A percentile compares a stretch with the other conserved stretches of the same genome.
Evolutionary conservation across 169 alveolate species (phyloP).

Genomic region (Cyclospora cayetanensis): DNA sequence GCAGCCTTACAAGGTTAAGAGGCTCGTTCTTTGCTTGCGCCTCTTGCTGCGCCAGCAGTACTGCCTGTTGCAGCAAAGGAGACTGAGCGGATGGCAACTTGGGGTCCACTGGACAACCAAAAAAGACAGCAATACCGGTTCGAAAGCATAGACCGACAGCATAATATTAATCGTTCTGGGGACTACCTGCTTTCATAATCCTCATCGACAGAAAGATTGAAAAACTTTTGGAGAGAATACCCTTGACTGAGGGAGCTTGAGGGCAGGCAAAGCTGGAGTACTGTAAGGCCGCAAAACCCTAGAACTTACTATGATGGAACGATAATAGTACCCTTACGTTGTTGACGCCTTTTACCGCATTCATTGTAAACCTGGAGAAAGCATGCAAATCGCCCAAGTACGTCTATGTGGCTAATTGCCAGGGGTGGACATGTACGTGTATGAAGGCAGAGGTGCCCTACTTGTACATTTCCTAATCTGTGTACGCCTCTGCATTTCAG

Average conservation of each 20-base stretch:
- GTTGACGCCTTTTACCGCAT: background rate
- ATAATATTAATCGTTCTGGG: background rate
- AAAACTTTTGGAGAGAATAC: background rate
- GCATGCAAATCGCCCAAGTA: background rate
- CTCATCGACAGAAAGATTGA: background rate
- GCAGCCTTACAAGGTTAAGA: background rate
- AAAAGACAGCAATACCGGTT: conserved; percentile 51
- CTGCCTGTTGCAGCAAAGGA: conserved; percentile 68
- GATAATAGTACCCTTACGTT: background rate
- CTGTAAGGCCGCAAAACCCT: background rate
- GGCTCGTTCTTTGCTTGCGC: conserved; percentile 57
- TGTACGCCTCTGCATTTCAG: background rate
- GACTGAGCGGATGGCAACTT: conserved; percentile 39
- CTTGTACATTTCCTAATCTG: background rate
- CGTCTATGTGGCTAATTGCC: too few species aligned
- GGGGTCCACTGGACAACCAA: conserved; percentile 16
- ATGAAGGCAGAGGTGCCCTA: background rate
- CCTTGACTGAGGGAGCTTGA: background rate
- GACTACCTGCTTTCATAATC: background rate
- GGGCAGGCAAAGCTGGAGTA: background rate
- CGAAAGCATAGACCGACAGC: background rate
- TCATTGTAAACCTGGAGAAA: background rate
- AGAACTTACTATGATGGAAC: background rate
- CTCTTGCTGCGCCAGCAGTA: conserved; percentile 67
- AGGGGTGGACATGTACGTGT: too few species aligned